Conservation (phyloP, 495 filamentous ascomycete genomes). For the Eremomyces bilateralis region DNA sequence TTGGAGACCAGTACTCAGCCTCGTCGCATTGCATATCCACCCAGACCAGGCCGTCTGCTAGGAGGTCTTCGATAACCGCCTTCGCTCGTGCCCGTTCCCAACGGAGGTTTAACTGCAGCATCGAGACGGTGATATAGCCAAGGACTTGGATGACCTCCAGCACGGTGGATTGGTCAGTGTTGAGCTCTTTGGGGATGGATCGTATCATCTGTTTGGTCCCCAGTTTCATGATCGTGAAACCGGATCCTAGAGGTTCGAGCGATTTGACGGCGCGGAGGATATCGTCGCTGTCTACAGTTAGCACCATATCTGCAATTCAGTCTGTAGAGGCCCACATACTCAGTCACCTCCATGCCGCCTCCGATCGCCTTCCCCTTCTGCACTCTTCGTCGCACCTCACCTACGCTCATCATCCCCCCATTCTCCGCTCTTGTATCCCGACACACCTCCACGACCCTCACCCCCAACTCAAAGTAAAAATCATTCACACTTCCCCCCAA, state of each 20-base stretch:
- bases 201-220: slow-evolving; percentile 74
- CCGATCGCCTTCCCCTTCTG: slow-evolving; percentile 47
- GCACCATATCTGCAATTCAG: neutral
- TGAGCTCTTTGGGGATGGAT: slow-evolving; percentile 88
- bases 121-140: slow-evolving; percentile 73
- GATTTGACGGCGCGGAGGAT: slow-evolving; percentile 76
- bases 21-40: slow-evolving; percentile 70
- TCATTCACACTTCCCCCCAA: slow-evolving; percentile 82
- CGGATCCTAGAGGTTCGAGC: slow-evolving; percentile 67
- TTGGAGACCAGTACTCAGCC: slow-evolving; percentile 90
- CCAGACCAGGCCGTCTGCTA: slow-evolving; percentile 89
- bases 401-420: slow-evolving; percentile 70
- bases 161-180: slow-evolving; percentile 79
- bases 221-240: slow-evolving; percentile 61
- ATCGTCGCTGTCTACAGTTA: slow-evolving; percentile 43
- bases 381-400: slow-evolving; percentile 56
- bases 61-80: slow-evolving; percentile 74
- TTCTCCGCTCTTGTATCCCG: slow-evolving; percentile 73
- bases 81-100: slow-evolving; percentile 73
- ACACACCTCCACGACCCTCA: slow-evolving; percentile 85
- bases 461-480: slow-evolving; percentile 93
- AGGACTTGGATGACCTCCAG: slow-evolving; percentile 71
- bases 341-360: slow-evolving; percentile 52
- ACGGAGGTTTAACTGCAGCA: slow-evolving; percentile 73
- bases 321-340: slow-evolving; percentile 20